Evolutionary conservation across 352 stramenopile genomes (phyloP), one percentile per base, ranked within the genome.

Genomic region (Phytophthora cajani): DNA sequence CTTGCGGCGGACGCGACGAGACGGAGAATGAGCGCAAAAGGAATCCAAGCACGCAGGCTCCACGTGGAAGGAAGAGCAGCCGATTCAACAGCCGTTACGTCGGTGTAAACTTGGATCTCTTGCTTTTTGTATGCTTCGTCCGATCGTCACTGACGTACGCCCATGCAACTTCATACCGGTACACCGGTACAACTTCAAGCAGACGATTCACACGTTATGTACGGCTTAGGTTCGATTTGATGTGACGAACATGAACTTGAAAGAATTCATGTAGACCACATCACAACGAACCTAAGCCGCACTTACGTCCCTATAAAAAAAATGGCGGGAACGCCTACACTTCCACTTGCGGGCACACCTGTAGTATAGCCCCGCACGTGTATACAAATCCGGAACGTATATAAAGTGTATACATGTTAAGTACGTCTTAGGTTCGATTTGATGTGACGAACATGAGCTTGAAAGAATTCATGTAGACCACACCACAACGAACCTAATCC

Each of bases 41-140:
- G 5, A 12, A 11, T 5, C 3, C 33, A 40, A 14, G 33, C 33
- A 42, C 10, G 10, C 12, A 17, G 11, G 30, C 33, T 32, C 56
- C 57, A 72, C 62, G 68, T 72, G 62, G 68, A 73, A 66, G 47
- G 30, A 64, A 23, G 59, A 23, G 11, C 36, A 42, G 36, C 36
- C 36, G 36, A 42, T 42, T 42, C 42, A 71, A 67, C 53, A 69
- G 67, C 61, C 60, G 61, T 64, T 66, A 47, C 58, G 52, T 50
- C 12, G n/a, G 62, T 38, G 62, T 69, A 67, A 67, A 67, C 63
- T 47, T 56, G 30, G 19, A 52, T 58, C 7, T 60, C 21, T 47
- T 67, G 61, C 6, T 21, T n/a, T 62, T 62, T 68, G 61, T 68
- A 64, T 69, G 27, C 23, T 9, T 67, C 42, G 38, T 67, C 12